These are phyloP conservation scores for Ampelomyces quisqualis DNA, from an alignment of 2,329 filamentous ascomycete genomes.

Conservation along the genomic window DNA sequence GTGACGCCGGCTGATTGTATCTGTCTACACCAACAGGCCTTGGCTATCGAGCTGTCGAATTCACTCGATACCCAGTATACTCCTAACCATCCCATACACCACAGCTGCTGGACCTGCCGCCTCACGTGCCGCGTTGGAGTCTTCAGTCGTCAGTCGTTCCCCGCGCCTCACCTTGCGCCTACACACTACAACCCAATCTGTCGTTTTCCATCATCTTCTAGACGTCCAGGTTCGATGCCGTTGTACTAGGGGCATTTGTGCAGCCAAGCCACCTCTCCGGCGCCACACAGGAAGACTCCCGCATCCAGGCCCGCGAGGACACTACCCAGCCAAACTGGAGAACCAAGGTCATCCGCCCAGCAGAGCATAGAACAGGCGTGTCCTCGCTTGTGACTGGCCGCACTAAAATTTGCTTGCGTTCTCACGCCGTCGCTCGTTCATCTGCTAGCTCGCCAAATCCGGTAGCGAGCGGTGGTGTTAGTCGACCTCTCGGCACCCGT, in stretches of 20 bases:
- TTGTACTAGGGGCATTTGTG: background rate
- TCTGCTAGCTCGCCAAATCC: constrained; percentile 26
- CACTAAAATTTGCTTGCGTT: constrained; percentile 18
- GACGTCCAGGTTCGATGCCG: constrained; percentile 13
- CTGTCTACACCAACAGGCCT: constrained; percentile 26
- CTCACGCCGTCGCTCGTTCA: constrained; percentile 28
- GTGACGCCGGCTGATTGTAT: constrained; percentile 32
- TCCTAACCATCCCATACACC: too few species aligned
- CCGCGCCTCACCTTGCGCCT: constrained; percentile 13
- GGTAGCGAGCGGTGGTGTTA: constrained; percentile 26
- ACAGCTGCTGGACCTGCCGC: constrained; percentile 19
- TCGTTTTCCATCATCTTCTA: constrained; percentile 24
- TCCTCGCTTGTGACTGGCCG: constrained; percentile 20
- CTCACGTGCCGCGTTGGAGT: constrained; percentile 16
- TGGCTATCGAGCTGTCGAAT: constrained; percentile 18
- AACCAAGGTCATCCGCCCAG: too few species aligned
- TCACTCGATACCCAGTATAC: constrained; percentile 14
- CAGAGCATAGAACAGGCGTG: too few species aligned
- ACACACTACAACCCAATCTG: constrained; percentile 26
- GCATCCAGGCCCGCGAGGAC: background rate
- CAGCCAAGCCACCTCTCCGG: background rate
- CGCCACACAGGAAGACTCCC: background rate
- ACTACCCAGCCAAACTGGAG: background rate
- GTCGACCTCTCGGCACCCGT: constrained; percentile 28
- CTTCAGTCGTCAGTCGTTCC: constrained; percentile 16